Evolutionary conservation across 2,329 filamentous ascomycete species (phyloP), one percentile per base, ranked within the genome.

Genomic region (Grosmannia serpens): DNA sequence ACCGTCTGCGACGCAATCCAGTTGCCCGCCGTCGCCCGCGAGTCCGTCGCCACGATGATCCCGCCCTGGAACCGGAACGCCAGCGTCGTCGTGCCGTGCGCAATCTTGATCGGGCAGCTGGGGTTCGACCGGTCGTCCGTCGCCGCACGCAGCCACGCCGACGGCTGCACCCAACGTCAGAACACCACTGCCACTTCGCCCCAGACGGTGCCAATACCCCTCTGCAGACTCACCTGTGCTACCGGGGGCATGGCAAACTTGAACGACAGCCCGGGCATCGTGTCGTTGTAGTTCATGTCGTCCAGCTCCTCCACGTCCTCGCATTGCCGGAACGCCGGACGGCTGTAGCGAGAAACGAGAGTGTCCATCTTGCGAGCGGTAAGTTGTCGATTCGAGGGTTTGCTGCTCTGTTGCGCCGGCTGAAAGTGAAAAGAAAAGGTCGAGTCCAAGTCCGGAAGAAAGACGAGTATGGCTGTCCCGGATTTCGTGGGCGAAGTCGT

Each of bases 1-100:
- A 99, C 94, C 57, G 94, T 99, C 81, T 99, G 94, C 76, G 89
- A 95, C 65, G 94, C 94, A 75, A 99, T 99, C 94, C 94, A 99
- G 83, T 94, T 95, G 69, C 94, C 94, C 33, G 94, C 92, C 53
- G 94, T 96, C 61, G 94, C 94, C 76, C 94, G 86, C 61, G 94
- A 99, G 77, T 99, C 94, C 60, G 94, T 99, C 58, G 92, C 92
- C 56, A 99, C 92, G 70, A 99, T 95, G 76, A 99, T 97, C 71
- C 94, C 94, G 68, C 91, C 91, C 77, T 97, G 86, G 82, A 97
- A 99, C 71, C 92, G 86, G 82, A 99, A 99, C 63, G 91, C 92
- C 62, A 99, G 85, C 56, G 94, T 99, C 60, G 94, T 99, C 62
- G 94, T 99, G 71, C 94, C 94, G 83, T 99, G 94, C 64, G 94